Conservation (phyloP, 305 asterid genomes). For the Caryopteris hybrid region DNA sequence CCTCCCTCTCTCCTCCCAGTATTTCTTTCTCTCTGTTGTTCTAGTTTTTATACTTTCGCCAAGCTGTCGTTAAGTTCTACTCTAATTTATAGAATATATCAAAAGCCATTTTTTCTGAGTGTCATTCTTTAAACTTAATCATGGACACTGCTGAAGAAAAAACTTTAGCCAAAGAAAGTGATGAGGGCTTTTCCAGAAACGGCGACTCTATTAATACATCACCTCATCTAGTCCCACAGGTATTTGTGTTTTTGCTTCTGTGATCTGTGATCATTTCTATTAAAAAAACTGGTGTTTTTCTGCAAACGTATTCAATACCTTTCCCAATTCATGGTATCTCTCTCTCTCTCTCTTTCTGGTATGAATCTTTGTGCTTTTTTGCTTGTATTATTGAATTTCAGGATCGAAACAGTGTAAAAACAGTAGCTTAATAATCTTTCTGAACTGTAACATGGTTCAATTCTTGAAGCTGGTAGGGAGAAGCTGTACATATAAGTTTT, state of each 20-base stretch:
- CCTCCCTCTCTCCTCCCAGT: neutral
- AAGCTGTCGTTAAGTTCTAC: neutral
- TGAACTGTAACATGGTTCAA: constrained; percentile 6
- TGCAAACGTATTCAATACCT: constrained; percentile 13
- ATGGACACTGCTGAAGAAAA: constrained; percentile 45
- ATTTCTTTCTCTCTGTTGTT: neutral
- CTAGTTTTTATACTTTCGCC: constrained; percentile 7
- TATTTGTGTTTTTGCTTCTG: constrained; percentile 13
- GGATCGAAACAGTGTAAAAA: neutral
- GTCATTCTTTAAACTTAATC: neutral
- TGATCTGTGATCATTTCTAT: neutral
- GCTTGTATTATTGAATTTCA: neutral
- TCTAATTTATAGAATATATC: neutral
- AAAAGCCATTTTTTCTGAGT: neutral
- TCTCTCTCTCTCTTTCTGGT: neutral
- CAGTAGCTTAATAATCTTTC: constrained; percentile 11
- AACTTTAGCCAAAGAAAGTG: constrained; percentile 27
- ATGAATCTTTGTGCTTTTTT: neutral
- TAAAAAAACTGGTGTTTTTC: too few species aligned
- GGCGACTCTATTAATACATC: constrained; percentile 16
- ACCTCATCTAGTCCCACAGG: constrained; percentile 34
- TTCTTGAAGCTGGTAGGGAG: neutral
- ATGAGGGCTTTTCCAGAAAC: constrained; percentile 27
- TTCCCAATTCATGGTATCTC: neutral
- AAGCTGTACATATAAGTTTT: too few species aligned